Conservation (phyloP, 2,329 filamentous ascomycete genomes). For the Aureobasidium sp. region DNA sequence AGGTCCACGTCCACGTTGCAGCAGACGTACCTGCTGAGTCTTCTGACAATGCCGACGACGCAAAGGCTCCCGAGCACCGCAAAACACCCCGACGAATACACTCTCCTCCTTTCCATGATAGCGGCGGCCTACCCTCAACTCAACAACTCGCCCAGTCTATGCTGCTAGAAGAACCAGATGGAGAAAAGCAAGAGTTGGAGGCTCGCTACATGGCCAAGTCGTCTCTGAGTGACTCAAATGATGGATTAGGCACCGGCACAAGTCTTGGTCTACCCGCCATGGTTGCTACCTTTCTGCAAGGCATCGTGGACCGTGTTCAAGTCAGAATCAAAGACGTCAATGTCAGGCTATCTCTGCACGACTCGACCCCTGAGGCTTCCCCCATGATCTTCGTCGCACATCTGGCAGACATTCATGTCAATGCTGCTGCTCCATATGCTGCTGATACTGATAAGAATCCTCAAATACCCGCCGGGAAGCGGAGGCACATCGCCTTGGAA, state of each 20-base stretch:
- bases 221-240: slow-evolving; percentile 45
- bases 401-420: background rate
- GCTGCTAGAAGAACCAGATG: slow-evolving; percentile 59
- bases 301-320: slow-evolving; percentile 63
- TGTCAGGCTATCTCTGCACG: slow-evolving; percentile 38
- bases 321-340: slow-evolving; percentile 57
- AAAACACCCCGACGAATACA: slow-evolving; percentile 29
- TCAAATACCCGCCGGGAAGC: background rate
- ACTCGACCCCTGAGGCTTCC: background rate
- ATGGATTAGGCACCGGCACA: slow-evolving; percentile 64
- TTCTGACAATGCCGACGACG: background rate
- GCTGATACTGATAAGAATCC: background rate
- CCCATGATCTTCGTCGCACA: background rate
- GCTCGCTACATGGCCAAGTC: slow-evolving; percentile 59
- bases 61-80: slow-evolving; percentile 30
- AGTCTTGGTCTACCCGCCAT: slow-evolving; percentile 61
- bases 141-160: slow-evolving; percentile 71
- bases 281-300: slow-evolving; percentile 63
- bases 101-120: slow-evolving; percentile 22
- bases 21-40: slow-evolving; percentile 17
- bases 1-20: slow-evolving; percentile 54
- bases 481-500: background rate
- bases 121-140: slow-evolving; percentile 52
- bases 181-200: slow-evolving; percentile 60
- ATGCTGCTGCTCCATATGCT: background rate